Evolutionary conservation across 495 filamentous ascomycete genomes (phyloP).

Genomic region (Aspergillus egyptiacus): DNA sequence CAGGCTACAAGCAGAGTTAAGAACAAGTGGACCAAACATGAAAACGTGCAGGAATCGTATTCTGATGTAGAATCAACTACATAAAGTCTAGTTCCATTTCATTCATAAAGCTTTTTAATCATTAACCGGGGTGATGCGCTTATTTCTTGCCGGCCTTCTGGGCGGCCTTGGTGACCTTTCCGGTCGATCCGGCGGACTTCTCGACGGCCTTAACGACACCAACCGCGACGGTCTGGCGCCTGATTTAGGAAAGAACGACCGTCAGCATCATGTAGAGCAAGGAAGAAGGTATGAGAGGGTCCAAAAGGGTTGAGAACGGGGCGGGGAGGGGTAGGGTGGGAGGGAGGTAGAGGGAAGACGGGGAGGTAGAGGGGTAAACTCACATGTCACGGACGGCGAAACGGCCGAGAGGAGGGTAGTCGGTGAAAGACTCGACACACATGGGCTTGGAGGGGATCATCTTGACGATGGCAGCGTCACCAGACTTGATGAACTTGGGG

Average conservation of each 20-base stretch:
- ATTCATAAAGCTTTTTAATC: constrained; percentile 14
- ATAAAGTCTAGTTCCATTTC: constrained; percentile 18
- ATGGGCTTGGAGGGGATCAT: constrained; percentile 99
- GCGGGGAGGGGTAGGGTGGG: neutral
- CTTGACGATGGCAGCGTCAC: constrained; percentile 99
- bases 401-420: constrained; percentile 97
- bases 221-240: constrained; percentile 88
- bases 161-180: constrained; percentile 75
- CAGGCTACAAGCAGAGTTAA: too few relatives aligned
- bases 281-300: too few relatives aligned
- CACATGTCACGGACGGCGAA: constrained; percentile 87
- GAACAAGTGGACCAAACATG: too few relatives aligned
- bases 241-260: neutral
- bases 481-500: constrained; percentile 99
- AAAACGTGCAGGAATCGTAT: constrained; percentile 13
- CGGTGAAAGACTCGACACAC: constrained; percentile 99
- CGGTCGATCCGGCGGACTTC: constrained; percentile 61
- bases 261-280: too few relatives aligned
- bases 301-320: constrained; percentile 19
- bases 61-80: constrained; percentile 14
- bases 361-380: neutral
- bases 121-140: constrained; percentile 15
- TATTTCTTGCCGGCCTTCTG: constrained; percentile 67
- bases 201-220: constrained; percentile 88
- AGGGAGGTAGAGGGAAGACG: neutral